phyloP scores from a whole-genome alignment of 768 basidiomycete genomes.

The Panaeolus papilionaceus region DNA sequence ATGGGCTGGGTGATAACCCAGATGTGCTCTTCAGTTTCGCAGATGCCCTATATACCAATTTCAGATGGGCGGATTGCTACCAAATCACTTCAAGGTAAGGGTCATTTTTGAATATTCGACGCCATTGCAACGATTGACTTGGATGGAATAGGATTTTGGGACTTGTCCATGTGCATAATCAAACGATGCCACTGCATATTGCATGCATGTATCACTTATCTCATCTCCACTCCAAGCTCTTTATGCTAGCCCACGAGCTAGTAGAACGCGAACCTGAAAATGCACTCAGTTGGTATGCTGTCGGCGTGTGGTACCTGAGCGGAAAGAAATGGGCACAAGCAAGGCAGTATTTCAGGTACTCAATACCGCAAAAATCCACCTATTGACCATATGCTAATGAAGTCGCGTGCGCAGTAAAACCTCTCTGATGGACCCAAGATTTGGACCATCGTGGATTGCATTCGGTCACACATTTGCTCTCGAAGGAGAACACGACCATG shows the following conservation, averaged over 20 bases:
- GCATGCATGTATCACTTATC: conserved; percentile 98
- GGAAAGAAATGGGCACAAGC: conserved; percentile 90
- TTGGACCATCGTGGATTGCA: conserved; percentile 96
- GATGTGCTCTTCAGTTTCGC: conserved; percentile 93
- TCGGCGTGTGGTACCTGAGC: conserved; percentile 95
- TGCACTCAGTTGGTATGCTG: conserved; percentile 97
- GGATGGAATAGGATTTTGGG: conserved; percentile 71
- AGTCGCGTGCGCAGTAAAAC: conserved; percentile 74
- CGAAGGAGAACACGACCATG: conserved; percentile 98
- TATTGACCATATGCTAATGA: conserved; percentile 11
- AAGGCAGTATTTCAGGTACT: conserved; percentile 91
- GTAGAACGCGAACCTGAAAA: conserved; percentile 94
- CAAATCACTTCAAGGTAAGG: conserved; percentile 80
- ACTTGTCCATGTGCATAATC: conserved; percentile 83
- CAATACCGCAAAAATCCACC: conserved; percentile 1
- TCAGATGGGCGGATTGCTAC: conserved; percentile 95
- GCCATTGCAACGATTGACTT: not conserved
- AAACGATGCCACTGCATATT: conserved; percentile 92
- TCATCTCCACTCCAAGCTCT: conserved; percentile 90
- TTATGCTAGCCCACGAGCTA: conserved; percentile 95
- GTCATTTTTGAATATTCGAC: not conserved
- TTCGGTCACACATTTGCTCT: conserved; percentile 97
- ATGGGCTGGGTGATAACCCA: conserved; percentile 86
- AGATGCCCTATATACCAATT: conserved; percentile 86
- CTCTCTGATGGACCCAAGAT: conserved; percentile 94